These are phyloP conservation scores for Fusarium decemcellulare DNA, from an alignment of 2,329 filamentous ascomycete species.

Conservation along the genomic window DNA sequence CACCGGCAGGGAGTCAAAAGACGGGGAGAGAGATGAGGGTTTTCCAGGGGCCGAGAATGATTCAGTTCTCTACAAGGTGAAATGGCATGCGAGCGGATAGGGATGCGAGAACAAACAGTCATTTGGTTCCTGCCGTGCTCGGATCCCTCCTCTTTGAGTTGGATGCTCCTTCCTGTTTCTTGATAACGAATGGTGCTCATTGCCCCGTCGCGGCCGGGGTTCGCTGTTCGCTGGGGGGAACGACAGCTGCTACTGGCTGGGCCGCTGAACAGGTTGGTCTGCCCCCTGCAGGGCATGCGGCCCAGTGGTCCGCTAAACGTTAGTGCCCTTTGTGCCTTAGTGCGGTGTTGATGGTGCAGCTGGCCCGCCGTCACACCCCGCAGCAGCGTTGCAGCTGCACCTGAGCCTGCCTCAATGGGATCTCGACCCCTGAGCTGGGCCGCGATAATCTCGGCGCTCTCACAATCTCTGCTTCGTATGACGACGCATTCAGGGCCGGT, in stretches of 20 bases:
- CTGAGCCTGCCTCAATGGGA: not conserved
- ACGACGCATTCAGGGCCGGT: slow-evolving; percentile 16
- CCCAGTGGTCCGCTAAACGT: slow-evolving; percentile 42
- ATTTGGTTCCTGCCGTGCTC: slow-evolving; percentile 26
- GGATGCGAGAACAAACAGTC: slow-evolving; percentile 16
- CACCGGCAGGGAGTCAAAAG: not conserved
- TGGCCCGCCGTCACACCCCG: slow-evolving; percentile 37
- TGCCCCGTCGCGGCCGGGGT: slow-evolving; percentile 22
- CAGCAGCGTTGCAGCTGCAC: slow-evolving; percentile 35
- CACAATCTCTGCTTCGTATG: slow-evolving; percentile 15
- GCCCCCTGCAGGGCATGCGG: slow-evolving; percentile 44
- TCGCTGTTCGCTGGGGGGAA: slow-evolving; percentile 6
- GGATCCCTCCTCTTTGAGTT: slow-evolving; percentile 6
- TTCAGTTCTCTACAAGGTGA: slow-evolving; percentile 5
- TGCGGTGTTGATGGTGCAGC: slow-evolving; percentile 7
- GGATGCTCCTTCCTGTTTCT: slow-evolving; percentile 40
- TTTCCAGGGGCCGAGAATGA: not conserved
- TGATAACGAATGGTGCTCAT: slow-evolving; percentile 28
- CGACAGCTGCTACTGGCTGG: slow-evolving; percentile 25
- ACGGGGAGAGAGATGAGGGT: not conserved
- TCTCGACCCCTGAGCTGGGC: slow-evolving; percentile 30
- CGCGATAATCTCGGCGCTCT: slow-evolving; percentile 29
- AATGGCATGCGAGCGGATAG: not conserved
- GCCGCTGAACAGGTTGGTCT: slow-evolving; percentile 25
- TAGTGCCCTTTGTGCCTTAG: slow-evolving; percentile 41